Percentiles rank a stretch among this genome's conserved stretches.
Evolutionary conservation across 164 flowering plant species (phyloP).

Genomic region (Euptelea pleiosperma): DNA sequence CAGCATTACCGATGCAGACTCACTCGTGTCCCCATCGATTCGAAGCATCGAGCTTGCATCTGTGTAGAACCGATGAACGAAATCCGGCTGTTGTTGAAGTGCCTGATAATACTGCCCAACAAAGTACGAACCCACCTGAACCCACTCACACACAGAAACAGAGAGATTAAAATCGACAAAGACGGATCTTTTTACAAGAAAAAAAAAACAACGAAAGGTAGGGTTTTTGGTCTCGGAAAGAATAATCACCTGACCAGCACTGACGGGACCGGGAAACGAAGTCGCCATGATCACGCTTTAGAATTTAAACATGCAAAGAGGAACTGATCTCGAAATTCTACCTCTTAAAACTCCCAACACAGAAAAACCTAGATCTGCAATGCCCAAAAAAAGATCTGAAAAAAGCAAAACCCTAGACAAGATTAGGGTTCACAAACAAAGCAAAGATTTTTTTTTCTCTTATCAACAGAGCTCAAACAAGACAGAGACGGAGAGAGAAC

Average conservation of each 20-base stretch:
- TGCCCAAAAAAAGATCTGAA: not conserved
- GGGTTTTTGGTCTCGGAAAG: too few species aligned
- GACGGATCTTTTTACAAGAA: too few species aligned
- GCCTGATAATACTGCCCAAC: constrained; percentile 80
- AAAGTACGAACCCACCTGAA: constrained; percentile 89
- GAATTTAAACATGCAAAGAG: constrained; percentile 11
- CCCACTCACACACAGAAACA: too few species aligned
- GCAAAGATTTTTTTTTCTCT: too few species aligned
- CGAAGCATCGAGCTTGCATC: constrained; percentile 86
- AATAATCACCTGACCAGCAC: constrained; percentile 45
- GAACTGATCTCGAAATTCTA: constrained; percentile 16
- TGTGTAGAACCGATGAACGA: constrained; percentile 76
- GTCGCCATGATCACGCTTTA: constrained; percentile 38
- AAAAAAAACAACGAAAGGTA: not conserved
- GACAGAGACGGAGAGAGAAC: too few species aligned
- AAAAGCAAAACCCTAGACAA: not conserved
- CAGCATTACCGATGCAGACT: constrained; percentile 62
- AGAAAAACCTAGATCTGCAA: constrained; percentile 31
- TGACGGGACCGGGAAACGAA: constrained; percentile 36
- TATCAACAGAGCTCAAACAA: too few species aligned
- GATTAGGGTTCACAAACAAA: too few species aligned
- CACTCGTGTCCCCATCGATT: constrained; percentile 50
- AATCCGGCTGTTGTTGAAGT: constrained; percentile 66
- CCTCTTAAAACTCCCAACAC: constrained; percentile 7
- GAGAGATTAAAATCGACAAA: too few species aligned